Evolutionary conservation across 2,329 filamentous ascomycete genomes (phyloP).

Genomic region (Colletotrichum sp.): DNA sequence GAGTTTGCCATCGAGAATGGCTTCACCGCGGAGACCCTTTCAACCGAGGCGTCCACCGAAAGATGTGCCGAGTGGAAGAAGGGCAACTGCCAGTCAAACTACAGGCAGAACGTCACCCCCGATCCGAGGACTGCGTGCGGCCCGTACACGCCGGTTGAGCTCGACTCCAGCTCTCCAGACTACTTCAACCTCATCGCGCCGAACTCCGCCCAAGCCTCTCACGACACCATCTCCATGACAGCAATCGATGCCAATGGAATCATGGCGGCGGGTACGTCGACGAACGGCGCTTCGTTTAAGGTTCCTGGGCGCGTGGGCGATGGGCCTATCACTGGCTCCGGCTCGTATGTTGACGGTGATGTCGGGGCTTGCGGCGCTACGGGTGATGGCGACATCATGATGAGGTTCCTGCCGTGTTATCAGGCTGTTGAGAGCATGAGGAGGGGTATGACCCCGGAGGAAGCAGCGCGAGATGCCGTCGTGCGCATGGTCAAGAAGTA

Average conservation of each 20-base stretch:
- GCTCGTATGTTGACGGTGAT: constrained; percentile 59
- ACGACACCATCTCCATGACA: constrained; percentile 62
- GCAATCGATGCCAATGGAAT: constrained; percentile 45
- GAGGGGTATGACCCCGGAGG: constrained; percentile 49
- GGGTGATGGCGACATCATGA: constrained; percentile 63
- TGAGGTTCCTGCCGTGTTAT: constrained; percentile 62
- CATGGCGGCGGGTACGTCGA: constrained; percentile 61
- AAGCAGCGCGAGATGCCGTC: constrained; percentile 57
- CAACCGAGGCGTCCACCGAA: constrained; percentile 43
- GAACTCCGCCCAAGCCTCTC: constrained; percentile 34
- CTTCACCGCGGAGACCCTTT: constrained; percentile 49
- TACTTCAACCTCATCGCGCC: constrained; percentile 24
- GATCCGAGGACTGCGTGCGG: constrained; percentile 48
- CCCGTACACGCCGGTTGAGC: constrained; percentile 45
- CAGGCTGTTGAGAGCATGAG: constrained; percentile 61
- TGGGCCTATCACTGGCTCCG: constrained; percentile 58
- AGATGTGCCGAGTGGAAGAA: constrained; percentile 49
- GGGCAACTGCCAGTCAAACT: constrained; percentile 54
- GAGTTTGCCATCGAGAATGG: constrained; percentile 57
- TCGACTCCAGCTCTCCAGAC: constrained; percentile 20
- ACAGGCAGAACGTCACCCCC: constrained; percentile 50
- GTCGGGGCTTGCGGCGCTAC: constrained; percentile 62
- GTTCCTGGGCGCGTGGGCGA: constrained; percentile 61
- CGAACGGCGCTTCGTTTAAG: constrained; percentile 60
- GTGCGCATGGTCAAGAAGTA: constrained; percentile 53